Conservation (phyloP, 2,329 filamentous ascomycete genomes). For the Geosmithia putterillii region DNA sequence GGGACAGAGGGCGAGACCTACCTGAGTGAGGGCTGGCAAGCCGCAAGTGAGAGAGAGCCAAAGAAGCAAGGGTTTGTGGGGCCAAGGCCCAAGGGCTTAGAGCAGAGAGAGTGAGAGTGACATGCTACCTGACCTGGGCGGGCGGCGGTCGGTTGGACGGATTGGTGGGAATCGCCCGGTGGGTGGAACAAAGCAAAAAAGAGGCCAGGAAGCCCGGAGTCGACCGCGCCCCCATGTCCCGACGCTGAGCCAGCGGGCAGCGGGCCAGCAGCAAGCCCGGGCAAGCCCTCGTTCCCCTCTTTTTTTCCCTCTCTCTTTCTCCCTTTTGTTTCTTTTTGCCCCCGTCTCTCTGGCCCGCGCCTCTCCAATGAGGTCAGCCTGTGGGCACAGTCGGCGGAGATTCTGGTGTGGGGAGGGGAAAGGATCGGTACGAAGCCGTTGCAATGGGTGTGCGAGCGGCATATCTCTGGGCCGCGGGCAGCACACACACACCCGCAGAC, state of each 20-base stretch:
- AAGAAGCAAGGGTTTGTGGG: no score
- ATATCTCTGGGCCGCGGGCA: no score
- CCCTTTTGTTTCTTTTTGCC: not conserved
- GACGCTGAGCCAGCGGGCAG: no score
- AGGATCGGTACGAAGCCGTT: not conserved
- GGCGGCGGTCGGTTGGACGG: not conserved
- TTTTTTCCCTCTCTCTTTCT: not conserved
- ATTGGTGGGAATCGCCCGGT: not conserved
- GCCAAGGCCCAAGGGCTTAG: no score
- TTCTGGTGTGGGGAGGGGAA: not conserved
- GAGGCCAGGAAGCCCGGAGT: not conserved
- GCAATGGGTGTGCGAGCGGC: not conserved
- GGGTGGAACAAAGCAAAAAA: not conserved
- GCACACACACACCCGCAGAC: not conserved
- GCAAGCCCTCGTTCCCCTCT: not conserved
- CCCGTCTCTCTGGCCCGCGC: not conserved
- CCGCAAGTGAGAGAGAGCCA: not conserved
- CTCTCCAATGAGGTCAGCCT: not conserved
- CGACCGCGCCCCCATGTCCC: not conserved
- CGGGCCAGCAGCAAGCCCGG: not conserved
- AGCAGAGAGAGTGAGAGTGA: not conserved
- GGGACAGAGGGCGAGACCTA: no score
- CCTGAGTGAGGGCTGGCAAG: not conserved
- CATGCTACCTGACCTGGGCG: not conserved
- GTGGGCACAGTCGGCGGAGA: not conserved